Evolutionary conservation across 108 stramenopile genomes (phyloP), one percentile per base, ranked within the genome.

Genomic region (Skeletonema potamos): DNA sequence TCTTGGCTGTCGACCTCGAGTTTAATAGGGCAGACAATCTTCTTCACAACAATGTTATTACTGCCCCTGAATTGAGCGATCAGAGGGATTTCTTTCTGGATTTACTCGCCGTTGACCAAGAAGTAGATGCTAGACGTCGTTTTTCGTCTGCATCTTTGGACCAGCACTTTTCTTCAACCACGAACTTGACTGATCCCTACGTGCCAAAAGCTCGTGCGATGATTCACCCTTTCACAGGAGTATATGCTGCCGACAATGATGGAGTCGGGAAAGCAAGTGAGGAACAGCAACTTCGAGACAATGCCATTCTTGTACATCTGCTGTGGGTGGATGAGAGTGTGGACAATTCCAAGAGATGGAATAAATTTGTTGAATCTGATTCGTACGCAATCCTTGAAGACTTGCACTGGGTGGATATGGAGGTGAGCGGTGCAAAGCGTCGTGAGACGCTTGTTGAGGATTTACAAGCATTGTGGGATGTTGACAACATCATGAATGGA

Each of bases 381-480:
- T 46, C 63, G 3, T 69, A 64, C 30, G 66, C 48, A 3, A 44
- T 80, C 0, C 73, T 80, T 46, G 62, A 27, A 13, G 68, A 70
- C 5, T 64, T 80, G 68, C 54, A 70, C 37, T 56, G 51, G 22
- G 62, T 80, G 3, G 79, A 80, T 30, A 12, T 20, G 22, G 62
- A 69, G 51, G 72, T 80, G 18, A 37, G 79, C 13, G 72, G 58
- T 24, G 79, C 79, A 36, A 80, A 73, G 68, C 37, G 55, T 39
- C 59, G 72, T 32, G 62, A 64, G 12, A 37, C 69, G 29, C 22
- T 80, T 3, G 46, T 73, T 15, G 68, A 73, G 54, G 79, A 80
- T 54, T 69, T 80, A 33, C 67, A 73, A 44, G 66, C 59, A 22
- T 64, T 80, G 79, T 70, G 73, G 68, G 68, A 69, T 3, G 67